Percentiles rank a stretch among this genome's conserved stretches.
Evolutionary conservation across 768 basidiomycete genomes (phyloP).

Genomic region (Lactifluus hygrophoroides): DNA sequence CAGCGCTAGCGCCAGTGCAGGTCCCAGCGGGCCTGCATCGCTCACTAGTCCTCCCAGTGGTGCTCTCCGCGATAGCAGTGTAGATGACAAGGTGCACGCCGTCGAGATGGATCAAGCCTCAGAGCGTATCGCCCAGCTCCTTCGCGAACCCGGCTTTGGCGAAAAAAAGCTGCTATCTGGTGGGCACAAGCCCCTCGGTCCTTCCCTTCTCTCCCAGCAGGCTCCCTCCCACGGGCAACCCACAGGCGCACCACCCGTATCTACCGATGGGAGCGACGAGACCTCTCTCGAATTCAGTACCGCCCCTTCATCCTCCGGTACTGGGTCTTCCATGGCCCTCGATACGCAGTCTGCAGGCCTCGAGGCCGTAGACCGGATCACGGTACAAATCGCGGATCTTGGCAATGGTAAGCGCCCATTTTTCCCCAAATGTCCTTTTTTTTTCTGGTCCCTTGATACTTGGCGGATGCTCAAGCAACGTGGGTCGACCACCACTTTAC

Average conservation of each 20-base stretch:
- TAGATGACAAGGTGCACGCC: slow-evolving; percentile 20
- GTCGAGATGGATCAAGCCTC: slow-evolving; percentile 38
- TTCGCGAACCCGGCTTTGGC: slow-evolving; percentile 33
- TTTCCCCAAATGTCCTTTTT: neutral
- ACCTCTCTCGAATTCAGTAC: slow-evolving; percentile 19
- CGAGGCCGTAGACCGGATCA: slow-evolving; percentile 56
- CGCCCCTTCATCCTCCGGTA: slow-evolving; percentile 19
- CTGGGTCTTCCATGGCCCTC: slow-evolving; percentile 25
- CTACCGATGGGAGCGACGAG: slow-evolving; percentile 24
- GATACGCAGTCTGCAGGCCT: slow-evolving; percentile 23
- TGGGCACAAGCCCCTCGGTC: slow-evolving; percentile 39
- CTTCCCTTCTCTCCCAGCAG: slow-evolving; percentile 68
- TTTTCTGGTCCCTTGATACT: slow-evolving; percentile 5
- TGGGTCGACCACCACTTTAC: slow-evolving; percentile 97
- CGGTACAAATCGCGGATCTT: slow-evolving; percentile 97
- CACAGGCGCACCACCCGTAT: slow-evolving; percentile 20
- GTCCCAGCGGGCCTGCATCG: slow-evolving; percentile 30
- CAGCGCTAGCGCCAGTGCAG: slow-evolving; percentile 18
- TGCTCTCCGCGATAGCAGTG: slow-evolving; percentile 3
- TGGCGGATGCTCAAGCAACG: slow-evolving; percentile 42
- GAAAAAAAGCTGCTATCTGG: slow-evolving; percentile 32
- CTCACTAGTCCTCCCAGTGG: slow-evolving; percentile 23
- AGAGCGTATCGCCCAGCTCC: slow-evolving; percentile 44
- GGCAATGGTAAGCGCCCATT: slow-evolving; percentile 68
- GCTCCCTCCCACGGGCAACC: slow-evolving; percentile 31